These are phyloP conservation scores for Rhododendron henanense DNA, from an alignment of 148 eudicot species.

Conservation along the genomic window DNA sequence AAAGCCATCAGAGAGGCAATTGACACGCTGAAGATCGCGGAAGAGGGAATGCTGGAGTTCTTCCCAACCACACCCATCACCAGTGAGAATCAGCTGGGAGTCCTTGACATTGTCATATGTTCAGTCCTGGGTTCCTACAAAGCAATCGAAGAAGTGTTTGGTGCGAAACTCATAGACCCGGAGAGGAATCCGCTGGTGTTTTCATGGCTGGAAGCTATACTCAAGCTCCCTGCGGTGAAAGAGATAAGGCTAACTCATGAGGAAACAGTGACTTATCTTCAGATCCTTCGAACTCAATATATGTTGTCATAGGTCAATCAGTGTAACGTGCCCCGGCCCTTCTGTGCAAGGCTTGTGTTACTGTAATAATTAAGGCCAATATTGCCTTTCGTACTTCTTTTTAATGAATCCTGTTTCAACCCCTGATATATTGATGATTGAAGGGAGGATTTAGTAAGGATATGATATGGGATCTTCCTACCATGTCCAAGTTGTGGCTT, in stretches of 20 bases:
- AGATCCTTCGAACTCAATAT: background rate
- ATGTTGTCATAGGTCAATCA: background rate
- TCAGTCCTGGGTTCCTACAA: constrained; percentile 14
- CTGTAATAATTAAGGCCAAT: background rate
- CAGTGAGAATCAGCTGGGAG: constrained; percentile 13
- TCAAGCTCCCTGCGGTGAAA: constrained; percentile 24
- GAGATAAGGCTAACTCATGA: constrained; percentile 20
- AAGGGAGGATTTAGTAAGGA: background rate
- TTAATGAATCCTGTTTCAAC: background rate
- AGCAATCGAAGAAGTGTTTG: constrained; percentile 24
- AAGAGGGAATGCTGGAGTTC: constrained; percentile 20
- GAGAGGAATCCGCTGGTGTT: constrained; percentile 22
- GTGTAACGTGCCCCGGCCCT: background rate
- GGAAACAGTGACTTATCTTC: constrained; percentile 16
- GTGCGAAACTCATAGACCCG: constrained; percentile 16
- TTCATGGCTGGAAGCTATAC: constrained; percentile 17
- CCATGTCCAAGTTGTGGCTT: background rate
- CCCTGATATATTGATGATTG: background rate
- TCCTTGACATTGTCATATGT: constrained; percentile 27
- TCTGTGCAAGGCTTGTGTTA: background rate
- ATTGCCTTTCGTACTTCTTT: background rate
- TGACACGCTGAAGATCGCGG: constrained; percentile 21
- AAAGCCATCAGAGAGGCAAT: constrained; percentile 14
- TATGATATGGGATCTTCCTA: background rate
- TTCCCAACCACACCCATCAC: constrained; percentile 8